Evolutionary conservation across 768 basidiomycete species (phyloP).

Genomic region (Trametes coccinea): DNA sequence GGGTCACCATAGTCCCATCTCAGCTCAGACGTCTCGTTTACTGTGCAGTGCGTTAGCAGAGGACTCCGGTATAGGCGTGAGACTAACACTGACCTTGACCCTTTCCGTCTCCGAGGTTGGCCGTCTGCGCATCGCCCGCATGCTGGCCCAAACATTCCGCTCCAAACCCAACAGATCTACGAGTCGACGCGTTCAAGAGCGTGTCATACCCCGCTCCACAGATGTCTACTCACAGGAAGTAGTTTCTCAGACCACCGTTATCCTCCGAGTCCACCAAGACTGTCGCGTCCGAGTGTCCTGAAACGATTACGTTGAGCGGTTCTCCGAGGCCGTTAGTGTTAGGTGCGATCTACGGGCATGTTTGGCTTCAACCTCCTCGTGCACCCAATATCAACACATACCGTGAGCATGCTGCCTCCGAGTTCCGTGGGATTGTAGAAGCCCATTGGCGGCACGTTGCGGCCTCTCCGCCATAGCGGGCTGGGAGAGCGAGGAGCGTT

Average conservation of each 20-base stretch:
- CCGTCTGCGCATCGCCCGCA: conserved; percentile 63
- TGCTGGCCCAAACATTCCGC: conserved; percentile 86
- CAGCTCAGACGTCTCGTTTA: conserved; percentile 81
- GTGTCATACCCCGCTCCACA: background rate
- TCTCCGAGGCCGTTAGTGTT: conserved; percentile 78
- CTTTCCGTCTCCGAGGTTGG: conserved; percentile 82
- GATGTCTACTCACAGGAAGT: conserved; percentile 61
- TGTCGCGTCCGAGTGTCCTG: conserved; percentile 67
- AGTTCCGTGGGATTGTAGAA: conserved; percentile 56
- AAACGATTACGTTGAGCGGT: conserved; percentile 82
- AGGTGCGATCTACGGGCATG: conserved; percentile 44
- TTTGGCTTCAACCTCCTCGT: background rate
- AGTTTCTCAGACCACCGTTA: conserved; percentile 80
- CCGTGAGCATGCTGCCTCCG: conserved; percentile 74
- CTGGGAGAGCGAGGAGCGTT: conserved; percentile 19
- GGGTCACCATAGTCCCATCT: conserved; percentile 84
- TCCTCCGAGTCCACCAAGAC: conserved; percentile 61
- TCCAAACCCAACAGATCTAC: conserved; percentile 69
- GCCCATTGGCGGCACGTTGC: conserved; percentile 48
- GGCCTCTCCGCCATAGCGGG: conserved; percentile 27
- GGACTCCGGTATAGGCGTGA: background rate
- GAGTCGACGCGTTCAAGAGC: background rate
- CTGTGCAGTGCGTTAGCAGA: conserved; percentile 37
- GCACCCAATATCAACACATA: conserved; percentile 38
- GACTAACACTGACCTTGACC: conserved; percentile 54